Percentiles rank a stretch among this genome's conserved stretches.
phyloP scores from a whole-genome alignment of 2,329 filamentous ascomycete genomes.

The Diplodia seriata region DNA sequence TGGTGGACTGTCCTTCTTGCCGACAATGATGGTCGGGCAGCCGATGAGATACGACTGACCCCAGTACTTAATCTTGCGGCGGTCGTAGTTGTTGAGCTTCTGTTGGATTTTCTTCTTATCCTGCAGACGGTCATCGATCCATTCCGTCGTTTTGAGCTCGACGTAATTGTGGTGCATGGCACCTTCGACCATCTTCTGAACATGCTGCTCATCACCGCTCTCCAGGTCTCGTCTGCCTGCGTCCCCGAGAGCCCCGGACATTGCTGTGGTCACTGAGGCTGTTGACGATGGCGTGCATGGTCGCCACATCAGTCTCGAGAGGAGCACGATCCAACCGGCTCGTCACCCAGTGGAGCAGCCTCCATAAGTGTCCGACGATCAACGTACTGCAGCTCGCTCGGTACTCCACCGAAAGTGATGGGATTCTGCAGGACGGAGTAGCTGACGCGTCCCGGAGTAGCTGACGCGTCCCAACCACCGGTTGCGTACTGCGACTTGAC shows the following conservation, averaged over 20 bases:
- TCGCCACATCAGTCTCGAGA: too few relatives aligned
- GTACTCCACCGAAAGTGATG: neutral
- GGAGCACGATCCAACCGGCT: conserved; percentile 38
- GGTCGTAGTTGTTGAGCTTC: conserved; percentile 79
- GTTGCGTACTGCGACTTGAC: conserved; percentile 35
- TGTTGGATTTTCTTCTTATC: conserved; percentile 55
- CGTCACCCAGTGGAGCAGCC: neutral
- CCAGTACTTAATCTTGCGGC: conserved; percentile 95
- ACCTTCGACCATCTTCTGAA: conserved; percentile 51
- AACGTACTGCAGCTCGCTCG: conserved; percentile 9
- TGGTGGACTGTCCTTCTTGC: conserved; percentile 47
- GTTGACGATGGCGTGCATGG: too few relatives aligned
- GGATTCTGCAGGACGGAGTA: neutral
- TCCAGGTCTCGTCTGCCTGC: too few relatives aligned
- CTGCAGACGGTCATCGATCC: conserved; percentile 56
- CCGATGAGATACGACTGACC: conserved; percentile 94
- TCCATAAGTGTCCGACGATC: conserved; percentile 6
- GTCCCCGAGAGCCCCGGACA: too few relatives aligned
- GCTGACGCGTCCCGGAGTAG: neutral
- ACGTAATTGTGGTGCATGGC: conserved; percentile 81
- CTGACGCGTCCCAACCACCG: neutral
- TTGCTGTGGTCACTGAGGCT: too few relatives aligned
- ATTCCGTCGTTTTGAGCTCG: conserved; percentile 89
- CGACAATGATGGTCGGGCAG: conserved; percentile 89
- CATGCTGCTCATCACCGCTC: conserved; percentile 51